Conservation (phyloP, 2,329 filamentous ascomycete species). For the Sordariomycetes sp. region DNA sequence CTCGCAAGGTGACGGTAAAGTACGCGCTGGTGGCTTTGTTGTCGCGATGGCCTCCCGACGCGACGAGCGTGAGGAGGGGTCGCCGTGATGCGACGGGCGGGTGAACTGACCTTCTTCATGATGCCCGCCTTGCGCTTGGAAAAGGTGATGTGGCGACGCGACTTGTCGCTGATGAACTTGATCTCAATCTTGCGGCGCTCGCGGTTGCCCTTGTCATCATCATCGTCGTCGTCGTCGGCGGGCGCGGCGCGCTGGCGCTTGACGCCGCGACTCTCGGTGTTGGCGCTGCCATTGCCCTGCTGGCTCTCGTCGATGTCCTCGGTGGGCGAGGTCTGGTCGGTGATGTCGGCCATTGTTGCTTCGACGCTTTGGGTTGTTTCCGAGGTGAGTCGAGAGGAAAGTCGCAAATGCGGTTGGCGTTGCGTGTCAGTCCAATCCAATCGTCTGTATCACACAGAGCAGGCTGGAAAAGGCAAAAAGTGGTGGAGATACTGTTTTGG, state of each 20-base stretch:
- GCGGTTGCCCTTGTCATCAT: constrained; percentile 94
- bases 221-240: constrained; percentile 91
- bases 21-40: too few species aligned
- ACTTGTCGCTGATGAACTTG: constrained; percentile 99
- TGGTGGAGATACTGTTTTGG: constrained; percentile 57
- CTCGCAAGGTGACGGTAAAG: too few species aligned
- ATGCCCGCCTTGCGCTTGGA: constrained; percentile 99
- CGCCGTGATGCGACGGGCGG: background rate
- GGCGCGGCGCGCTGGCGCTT: constrained; percentile 80
- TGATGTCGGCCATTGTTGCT: constrained; percentile 63
- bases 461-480: constrained; percentile 40
- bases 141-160: constrained; percentile 97
- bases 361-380: constrained; percentile 4
- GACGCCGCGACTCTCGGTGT: constrained; percentile 67
- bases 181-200: constrained; percentile 99
- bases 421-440: constrained; percentile 6
- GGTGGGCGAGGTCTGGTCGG: constrained; percentile 64
- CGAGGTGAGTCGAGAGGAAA: too few species aligned
- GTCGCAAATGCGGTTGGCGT: too few species aligned
- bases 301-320: constrained; percentile 66
- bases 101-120: constrained; percentile 90
- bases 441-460: constrained; percentile 23
- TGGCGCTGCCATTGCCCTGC: constrained; percentile 64
- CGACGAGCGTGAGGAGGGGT: background rate
- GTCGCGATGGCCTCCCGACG: background rate